Evolutionary conservation across 208 protist genomes (phyloP).

Genomic region (Herpetomonas samuelpessoai): DNA sequence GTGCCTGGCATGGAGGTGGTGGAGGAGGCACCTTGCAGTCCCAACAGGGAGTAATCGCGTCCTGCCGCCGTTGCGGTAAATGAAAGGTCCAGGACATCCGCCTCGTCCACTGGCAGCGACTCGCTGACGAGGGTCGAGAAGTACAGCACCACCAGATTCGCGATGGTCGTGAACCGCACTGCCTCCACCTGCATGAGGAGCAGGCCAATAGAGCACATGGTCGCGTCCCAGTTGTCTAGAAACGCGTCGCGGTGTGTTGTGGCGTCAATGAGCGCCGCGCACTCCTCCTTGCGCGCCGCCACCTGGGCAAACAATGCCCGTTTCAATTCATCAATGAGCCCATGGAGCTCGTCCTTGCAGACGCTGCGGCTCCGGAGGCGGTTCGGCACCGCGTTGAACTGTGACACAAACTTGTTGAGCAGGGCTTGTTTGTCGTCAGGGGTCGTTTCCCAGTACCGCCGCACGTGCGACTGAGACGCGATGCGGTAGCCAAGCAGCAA

Average conservation of each 20-base stretch:
- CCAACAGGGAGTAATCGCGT: too few relatives aligned
- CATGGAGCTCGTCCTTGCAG: slow-evolving; percentile 81
- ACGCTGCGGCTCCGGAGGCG: slow-evolving; percentile 28
- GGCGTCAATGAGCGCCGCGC: slow-evolving; percentile 37
- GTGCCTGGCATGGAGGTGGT: not conserved
- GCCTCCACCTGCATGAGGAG: slow-evolving; percentile 60
- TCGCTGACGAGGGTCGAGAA: slow-evolving; percentile 57
- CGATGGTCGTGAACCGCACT: slow-evolving; percentile 52
- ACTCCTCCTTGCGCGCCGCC: slow-evolving; percentile 34
- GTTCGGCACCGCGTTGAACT: slow-evolving; percentile 50
- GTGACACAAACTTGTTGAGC: slow-evolving; percentile 46
- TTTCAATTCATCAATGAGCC: slow-evolving; percentile 42
- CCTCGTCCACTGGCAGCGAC: slow-evolving; percentile 64
- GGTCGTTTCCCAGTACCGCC: slow-evolving; percentile 33
- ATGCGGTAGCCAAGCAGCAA: slow-evolving; percentile 49
- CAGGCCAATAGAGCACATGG: slow-evolving; percentile 53
- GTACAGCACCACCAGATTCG: slow-evolving; percentile 71
- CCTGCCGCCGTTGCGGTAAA: too few relatives aligned
- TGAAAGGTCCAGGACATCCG: not conserved
- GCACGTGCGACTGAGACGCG: slow-evolving; percentile 28
- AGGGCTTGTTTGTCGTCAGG: slow-evolving; percentile 67
- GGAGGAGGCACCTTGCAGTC: not conserved
- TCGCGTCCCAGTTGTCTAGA: slow-evolving; percentile 55
- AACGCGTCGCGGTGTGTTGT: slow-evolving; percentile 53
- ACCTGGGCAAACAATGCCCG: slow-evolving; percentile 47